Conservation (phyloP, 139 green algal species). For the Micractinium sp. region DNA sequence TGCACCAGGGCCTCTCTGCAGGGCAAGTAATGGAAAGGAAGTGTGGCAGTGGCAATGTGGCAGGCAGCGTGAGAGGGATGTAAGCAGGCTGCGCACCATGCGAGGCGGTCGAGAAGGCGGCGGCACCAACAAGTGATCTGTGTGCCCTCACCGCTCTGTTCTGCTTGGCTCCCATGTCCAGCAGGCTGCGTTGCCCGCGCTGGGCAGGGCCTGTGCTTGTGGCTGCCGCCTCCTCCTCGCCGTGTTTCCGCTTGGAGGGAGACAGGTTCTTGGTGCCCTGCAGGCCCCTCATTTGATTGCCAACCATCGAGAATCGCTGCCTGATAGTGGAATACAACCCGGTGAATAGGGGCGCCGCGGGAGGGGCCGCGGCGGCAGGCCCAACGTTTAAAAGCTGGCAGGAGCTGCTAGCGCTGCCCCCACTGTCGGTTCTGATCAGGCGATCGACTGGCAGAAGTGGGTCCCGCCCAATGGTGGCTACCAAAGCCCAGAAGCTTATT, state of each 20-base stretch:
- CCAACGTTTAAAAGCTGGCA: not conserved
- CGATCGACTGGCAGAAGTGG: not conserved
- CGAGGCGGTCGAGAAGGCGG: too few relatives aligned
- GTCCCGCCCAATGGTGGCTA: not conserved
- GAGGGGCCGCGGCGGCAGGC: not conserved
- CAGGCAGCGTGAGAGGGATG: too few relatives aligned
- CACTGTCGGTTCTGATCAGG: not conserved
- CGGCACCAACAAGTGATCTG: not conserved
- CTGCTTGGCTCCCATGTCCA: not conserved
- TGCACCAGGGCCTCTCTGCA: too few relatives aligned
- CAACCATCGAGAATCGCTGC: not conserved
- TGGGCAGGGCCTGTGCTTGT: too few relatives aligned
- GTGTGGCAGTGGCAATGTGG: too few relatives aligned
- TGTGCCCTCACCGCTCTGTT: too few relatives aligned
- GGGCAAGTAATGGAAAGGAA: too few relatives aligned
- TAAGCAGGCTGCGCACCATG: too few relatives aligned
- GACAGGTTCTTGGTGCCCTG: not conserved
- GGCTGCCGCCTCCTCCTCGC: not conserved
- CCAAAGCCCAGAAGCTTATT: too few relatives aligned
- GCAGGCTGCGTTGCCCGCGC: not conserved
- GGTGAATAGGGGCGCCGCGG: too few relatives aligned
- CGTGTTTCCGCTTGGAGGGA: conserved; percentile 18
- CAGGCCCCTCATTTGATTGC: too few relatives aligned
- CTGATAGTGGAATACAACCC: not conserved
- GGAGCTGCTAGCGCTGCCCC: not conserved